Conservation (phyloP, 208 protist genomes). For the Herpetomonas samuelpessoai region DNA sequence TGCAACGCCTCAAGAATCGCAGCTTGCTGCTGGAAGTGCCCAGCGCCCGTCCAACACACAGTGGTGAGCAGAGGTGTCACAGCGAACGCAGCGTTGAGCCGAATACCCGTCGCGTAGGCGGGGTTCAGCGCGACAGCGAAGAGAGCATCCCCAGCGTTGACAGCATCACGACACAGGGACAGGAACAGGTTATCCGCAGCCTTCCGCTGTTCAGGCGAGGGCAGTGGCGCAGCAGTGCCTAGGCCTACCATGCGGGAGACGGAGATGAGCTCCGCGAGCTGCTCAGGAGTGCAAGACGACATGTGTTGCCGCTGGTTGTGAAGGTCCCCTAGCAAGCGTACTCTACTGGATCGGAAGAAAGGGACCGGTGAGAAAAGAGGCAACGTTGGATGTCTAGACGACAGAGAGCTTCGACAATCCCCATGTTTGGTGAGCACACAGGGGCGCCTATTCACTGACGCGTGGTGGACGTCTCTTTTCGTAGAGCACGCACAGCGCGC, state of each 20-base stretch:
- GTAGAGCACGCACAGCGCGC: no score
- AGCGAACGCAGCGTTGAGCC: slow-evolving; percentile 43
- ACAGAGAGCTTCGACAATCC: not conserved
- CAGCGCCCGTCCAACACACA: slow-evolving; percentile 29
- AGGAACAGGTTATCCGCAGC: slow-evolving; percentile 27
- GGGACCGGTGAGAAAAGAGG: no score
- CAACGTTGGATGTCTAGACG: no score
- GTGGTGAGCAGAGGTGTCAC: slow-evolving; percentile 39
- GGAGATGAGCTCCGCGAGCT: slow-evolving; percentile 28
- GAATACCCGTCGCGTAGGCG: slow-evolving; percentile 16
- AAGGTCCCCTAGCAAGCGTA: no score
- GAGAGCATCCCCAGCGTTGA: slow-evolving; percentile 61
- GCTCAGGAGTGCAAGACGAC: slow-evolving; percentile 37
- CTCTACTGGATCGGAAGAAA: no score
- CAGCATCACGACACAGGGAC: slow-evolving; percentile 22
- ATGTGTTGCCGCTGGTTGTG: no score
- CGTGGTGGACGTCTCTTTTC: no score
- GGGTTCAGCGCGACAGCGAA: slow-evolving; percentile 24
- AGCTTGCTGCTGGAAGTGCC: slow-evolving; percentile 49
- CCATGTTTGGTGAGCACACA: no score
- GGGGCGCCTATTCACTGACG: no score
- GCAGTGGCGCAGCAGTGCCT: slow-evolving; percentile 24
- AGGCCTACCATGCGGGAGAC: slow-evolving; percentile 24
- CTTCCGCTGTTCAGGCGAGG: slow-evolving; percentile 21
- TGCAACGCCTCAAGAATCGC: no score